Evolutionary conservation across 2,329 filamentous ascomycete genomes (phyloP).

Genomic region (Fusarium solani-melongenae): DNA sequence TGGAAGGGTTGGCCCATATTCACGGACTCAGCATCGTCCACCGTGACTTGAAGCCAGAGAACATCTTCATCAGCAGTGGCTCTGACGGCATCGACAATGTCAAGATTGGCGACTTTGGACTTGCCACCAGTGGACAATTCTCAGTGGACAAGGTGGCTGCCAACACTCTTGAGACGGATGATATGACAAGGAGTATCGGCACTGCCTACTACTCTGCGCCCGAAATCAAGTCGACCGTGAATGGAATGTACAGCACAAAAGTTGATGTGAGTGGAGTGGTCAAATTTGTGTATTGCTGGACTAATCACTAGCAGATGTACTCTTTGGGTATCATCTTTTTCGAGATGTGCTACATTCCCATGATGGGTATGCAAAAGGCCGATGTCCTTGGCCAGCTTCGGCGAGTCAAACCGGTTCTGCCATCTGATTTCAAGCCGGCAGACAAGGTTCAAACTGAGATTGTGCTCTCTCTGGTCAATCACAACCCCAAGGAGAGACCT

Average conservation of each 20-base stretch:
- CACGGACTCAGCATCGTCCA: constrained; percentile 94
- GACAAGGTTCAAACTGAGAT: constrained; percentile 83
- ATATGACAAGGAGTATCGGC: constrained; percentile 77
- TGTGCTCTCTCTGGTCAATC: constrained; percentile 81
- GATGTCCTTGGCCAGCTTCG: constrained; percentile 75
- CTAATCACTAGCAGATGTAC: constrained; percentile 76
- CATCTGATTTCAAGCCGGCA: constrained; percentile 75
- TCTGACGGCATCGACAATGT: constrained; percentile 85
- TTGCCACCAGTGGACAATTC: constrained; percentile 89
- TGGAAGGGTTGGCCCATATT: constrained; percentile 91
- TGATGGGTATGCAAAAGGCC: constrained; percentile 74
- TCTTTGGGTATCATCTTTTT: constrained; percentile 98
- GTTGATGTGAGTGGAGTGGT: constrained; percentile 74
- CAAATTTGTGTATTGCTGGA: not conserved
- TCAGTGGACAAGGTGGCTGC: constrained; percentile 65
- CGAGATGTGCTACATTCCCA: constrained; percentile 86
- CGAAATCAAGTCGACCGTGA: constrained; percentile 81
- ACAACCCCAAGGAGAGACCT: constrained; percentile 84
- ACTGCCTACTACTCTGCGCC: constrained; percentile 95
- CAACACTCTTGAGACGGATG: constrained; percentile 59
- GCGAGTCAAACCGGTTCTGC: constrained; percentile 74
- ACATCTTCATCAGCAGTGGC: constrained; percentile 83
- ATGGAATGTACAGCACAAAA: constrained; percentile 87
- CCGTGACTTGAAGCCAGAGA: constrained; percentile 95
- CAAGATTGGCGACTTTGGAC: constrained; percentile 95